Conservation (phyloP, 495 filamentous ascomycete species). For the Clohesyomyces aquaticus region DNA sequence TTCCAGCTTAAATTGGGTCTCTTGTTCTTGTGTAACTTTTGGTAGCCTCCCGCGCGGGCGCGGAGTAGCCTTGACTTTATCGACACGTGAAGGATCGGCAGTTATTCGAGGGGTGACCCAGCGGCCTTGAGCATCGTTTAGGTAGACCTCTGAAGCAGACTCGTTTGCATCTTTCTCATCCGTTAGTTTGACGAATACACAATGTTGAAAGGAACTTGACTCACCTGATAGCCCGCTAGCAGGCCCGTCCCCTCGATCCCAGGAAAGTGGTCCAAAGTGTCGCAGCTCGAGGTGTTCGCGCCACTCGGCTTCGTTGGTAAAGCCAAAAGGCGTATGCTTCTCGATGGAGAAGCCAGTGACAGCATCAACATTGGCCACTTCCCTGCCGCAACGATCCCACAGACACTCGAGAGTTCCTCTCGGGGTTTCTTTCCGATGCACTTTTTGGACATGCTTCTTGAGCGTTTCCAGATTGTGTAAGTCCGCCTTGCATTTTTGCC, state of each 20-base stretch:
- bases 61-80: neutral
- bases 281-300: conserved; percentile 60
- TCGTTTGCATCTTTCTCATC: conserved; percentile 36
- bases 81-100: conserved; percentile 2
- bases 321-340: conserved; percentile 36
- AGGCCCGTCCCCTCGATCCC: conserved; percentile 71
- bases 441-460: conserved; percentile 65
- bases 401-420: conserved; percentile 46
- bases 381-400: conserved; percentile 53
- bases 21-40: conserved; percentile 48
- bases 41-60: conserved; percentile 47
- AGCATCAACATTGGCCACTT: conserved; percentile 37
- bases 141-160: conserved; percentile 43
- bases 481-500: conserved; percentile 68
- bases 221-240: conserved; percentile 49
- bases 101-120: conserved; percentile 45
- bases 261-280: conserved; percentile 64
- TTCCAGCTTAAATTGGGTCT: conserved; percentile 49
- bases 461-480: conserved; percentile 76
- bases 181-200: conserved; percentile 10
- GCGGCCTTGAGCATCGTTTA: conserved; percentile 46
- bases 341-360: conserved; percentile 34
- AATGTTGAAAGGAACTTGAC: conserved; percentile 11
- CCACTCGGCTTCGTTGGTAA: conserved; percentile 53
- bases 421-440: conserved; percentile 51